These are phyloP conservation scores for Narthecium ossifragum DNA, from an alignment of 106 monocot species.

Conservation along the genomic window DNA sequence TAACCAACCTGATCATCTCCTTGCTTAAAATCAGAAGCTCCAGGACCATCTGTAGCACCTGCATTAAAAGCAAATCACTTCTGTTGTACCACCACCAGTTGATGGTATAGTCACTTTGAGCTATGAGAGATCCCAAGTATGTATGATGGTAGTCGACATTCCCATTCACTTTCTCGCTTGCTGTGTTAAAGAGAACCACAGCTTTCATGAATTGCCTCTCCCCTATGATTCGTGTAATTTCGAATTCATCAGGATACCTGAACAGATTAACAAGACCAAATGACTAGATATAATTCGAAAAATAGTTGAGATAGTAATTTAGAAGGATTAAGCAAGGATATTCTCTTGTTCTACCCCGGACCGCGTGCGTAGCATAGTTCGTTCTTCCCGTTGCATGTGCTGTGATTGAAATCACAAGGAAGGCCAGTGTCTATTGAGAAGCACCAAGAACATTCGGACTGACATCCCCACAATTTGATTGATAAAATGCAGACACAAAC, in stretches of 20 bases:
- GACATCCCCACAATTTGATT: slow-evolving; percentile 29
- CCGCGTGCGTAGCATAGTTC: slow-evolving; percentile 22
- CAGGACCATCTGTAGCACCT: slow-evolving; percentile 95
- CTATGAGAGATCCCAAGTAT: slow-evolving; percentile 69
- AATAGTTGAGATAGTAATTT: background rate
- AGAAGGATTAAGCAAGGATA: background rate
- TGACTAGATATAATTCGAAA: slow-evolving; percentile 1
- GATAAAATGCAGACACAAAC: slow-evolving; percentile 32
- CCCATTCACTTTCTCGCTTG: slow-evolving; percentile 40
- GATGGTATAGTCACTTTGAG: slow-evolving; percentile 38
- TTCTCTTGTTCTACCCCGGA: slow-evolving; percentile 11
- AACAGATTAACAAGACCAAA: too few relatives aligned
- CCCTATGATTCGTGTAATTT: slow-evolving; percentile 30
- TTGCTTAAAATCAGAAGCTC: slow-evolving; percentile 92
- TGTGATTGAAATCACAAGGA: slow-evolving; percentile 32
- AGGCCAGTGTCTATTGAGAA: slow-evolving; percentile 25
- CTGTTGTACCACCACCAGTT: slow-evolving; percentile 24
- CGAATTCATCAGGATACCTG: slow-evolving; percentile 29
- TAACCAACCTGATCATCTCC: slow-evolving; percentile 62
- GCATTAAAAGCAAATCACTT: slow-evolving; percentile 86
- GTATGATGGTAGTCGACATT: slow-evolving; percentile 75
- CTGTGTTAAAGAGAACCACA: slow-evolving; percentile 18
- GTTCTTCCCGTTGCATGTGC: slow-evolving; percentile 20
- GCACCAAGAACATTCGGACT: slow-evolving; percentile 25
- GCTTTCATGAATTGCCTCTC: slow-evolving; percentile 27